Evolutionary conservation across 1,284 basidiomycete genomes (phyloP), one percentile per base, ranked within the genome.

Genomic region (Sporisorium iseilematis-ciliati): DNA sequence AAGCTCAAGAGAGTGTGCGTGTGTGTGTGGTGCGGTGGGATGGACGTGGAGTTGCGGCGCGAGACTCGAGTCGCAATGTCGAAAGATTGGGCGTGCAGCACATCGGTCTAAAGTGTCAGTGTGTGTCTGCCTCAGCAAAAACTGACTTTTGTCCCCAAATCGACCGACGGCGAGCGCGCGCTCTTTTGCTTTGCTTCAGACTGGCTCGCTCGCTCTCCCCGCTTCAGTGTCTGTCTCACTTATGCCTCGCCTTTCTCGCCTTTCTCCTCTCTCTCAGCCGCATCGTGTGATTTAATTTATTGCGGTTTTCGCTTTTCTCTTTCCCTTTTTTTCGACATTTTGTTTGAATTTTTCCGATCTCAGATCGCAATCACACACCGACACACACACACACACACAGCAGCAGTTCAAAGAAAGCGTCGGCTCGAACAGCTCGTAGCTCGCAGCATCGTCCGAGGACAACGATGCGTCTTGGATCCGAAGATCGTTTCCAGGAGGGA

Each of bases 31-130:
- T 31, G 48, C 18, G 41, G 33, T 26, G 46, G 38, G 56, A 57
- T 57, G 56, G 56, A 57, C 56, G 38, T 57, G 25, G 56, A 57
- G 56, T 49, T 57, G 56, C 56, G 46, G 46, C 56, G 46, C 46
- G 56, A 57, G 55, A 29, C 35, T 42, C 38, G 25, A 26, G 18
- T 20, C 35, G 38, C n/a, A n/a, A n/a, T n/a, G 11, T 12, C 21
- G 38, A 8, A 26, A 40, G 18, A 33, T 35, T 35, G 26, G 48
- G 48, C 29, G 48, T 31, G 49, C 49, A 35, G 49, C 49, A 31
- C 49, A 21, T 51, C 33, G 33, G 29, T 21, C 45, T 26, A 7
- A 4, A n/a, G n/a, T n/a, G n/a, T n/a, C n/a, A n/a, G n/a, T n/a
- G n/a, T n/a, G n/a, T n/a, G n/a, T n/a, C 7, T 20, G 29, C 35